phyloP scores from a whole-genome alignment of 805 yeast species.

The Yarrowia sp. region DNA sequence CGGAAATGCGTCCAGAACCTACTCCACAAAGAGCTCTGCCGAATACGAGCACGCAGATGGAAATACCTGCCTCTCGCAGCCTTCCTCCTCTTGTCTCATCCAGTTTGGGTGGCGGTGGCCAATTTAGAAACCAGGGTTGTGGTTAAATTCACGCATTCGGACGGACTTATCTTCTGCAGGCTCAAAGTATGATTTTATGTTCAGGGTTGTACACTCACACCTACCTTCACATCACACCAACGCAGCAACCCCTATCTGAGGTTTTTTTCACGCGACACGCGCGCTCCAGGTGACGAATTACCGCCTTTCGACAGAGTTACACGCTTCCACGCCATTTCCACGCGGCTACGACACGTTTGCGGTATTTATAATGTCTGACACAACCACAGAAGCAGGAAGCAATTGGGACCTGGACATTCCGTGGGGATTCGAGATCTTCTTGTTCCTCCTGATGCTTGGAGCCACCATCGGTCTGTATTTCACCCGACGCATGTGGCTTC shows the following conservation, averaged over 20 bases:
- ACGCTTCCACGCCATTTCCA: background rate
- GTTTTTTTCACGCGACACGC: background rate
- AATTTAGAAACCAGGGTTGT: background rate
- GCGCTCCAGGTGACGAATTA: background rate
- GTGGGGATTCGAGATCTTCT: slow-evolving; percentile 11
- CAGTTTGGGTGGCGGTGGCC: slow-evolving; percentile 20
- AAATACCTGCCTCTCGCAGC: too few species aligned
- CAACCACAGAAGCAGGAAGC: background rate
- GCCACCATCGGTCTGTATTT: background rate
- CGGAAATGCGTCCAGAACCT: too few species aligned
- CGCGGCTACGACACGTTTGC: background rate
- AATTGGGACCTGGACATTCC: slow-evolving; percentile 21
- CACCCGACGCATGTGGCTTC: slow-evolving; percentile 6
- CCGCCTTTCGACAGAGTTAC: background rate
- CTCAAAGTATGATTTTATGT: background rate
- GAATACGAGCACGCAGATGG: too few species aligned
- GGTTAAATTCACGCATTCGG: background rate
- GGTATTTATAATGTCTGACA: slow-evolving; percentile 8
- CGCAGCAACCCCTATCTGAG: background rate
- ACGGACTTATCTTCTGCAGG: background rate
- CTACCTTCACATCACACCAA: background rate
- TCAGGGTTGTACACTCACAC: background rate
- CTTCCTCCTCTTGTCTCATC: too few species aligned
- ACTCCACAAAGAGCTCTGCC: too few species aligned
- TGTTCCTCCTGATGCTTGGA: background rate